A percentile compares a stretch with the other conserved stretches of the same genome.
phyloP scores from a whole-genome alignment of 2,329 filamentous ascomycete species.

The Colletotrichum spaethianum region DNA sequence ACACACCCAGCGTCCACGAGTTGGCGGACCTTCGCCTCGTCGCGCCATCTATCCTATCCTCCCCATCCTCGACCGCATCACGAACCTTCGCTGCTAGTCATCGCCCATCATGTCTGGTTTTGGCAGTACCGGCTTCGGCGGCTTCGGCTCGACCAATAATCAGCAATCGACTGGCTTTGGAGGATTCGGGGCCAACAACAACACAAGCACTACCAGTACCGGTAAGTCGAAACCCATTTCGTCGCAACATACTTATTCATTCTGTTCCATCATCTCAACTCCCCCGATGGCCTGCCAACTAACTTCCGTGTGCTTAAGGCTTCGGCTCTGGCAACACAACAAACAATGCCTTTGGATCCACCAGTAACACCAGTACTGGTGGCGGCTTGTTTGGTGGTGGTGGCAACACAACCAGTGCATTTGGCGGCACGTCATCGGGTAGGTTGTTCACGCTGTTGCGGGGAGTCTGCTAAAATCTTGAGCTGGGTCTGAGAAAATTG shows the following conservation, averaged over 20 bases:
- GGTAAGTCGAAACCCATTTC: conserved; percentile 61
- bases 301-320: conserved; percentile 46
- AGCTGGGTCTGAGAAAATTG: background rate
- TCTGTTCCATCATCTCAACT: background rate
- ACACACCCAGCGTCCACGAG: conserved; percentile 22
- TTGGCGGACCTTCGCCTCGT: conserved; percentile 5
- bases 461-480: background rate
- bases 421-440: conserved; percentile 37
- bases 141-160: conserved; percentile 73
- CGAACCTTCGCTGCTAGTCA: conserved; percentile 3
- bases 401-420: conserved; percentile 29
- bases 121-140: conserved; percentile 63
- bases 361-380: conserved; percentile 47
- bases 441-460: background rate
- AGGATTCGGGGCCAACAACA: conserved; percentile 66
- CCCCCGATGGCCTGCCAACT: conserved; percentile 34
- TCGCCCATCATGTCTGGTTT: conserved; percentile 65
- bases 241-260: background rate
- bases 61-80: conserved; percentile 6
- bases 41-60: conserved; percentile 2
- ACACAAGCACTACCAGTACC: conserved; percentile 53
- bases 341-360: conserved; percentile 62
- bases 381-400: conserved; percentile 50
- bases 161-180: conserved; percentile 66
- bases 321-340: conserved; percentile 55